Evolutionary conservation across 2,329 filamentous ascomycete species (phyloP).

Genomic region (Colletotrichum chlorophyti): DNA sequence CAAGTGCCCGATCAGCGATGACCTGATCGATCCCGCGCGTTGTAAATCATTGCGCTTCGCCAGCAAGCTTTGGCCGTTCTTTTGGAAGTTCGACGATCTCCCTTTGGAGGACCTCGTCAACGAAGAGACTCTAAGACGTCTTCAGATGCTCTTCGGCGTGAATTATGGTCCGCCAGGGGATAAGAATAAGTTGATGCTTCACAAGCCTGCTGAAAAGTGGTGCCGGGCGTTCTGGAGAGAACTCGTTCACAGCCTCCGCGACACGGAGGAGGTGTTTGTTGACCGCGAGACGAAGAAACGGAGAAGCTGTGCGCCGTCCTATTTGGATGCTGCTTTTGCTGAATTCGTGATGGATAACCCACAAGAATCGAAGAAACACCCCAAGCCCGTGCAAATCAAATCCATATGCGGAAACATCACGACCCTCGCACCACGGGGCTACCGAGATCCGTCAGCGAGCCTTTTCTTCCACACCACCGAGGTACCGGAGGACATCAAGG

Average conservation of each 20-base stretch:
- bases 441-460: neutral
- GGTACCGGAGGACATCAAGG: too few species aligned
- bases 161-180: neutral
- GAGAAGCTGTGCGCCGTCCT: neutral
- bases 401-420: neutral
- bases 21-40: neutral
- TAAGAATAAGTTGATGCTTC: neutral
- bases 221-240: neutral
- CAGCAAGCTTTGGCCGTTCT: neutral
- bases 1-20: neutral
- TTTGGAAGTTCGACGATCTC: neutral
- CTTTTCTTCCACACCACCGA: neutral
- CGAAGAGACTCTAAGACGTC: neutral
- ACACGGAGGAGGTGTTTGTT: neutral
- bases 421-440: neutral
- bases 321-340: too few species aligned
- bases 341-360: too few species aligned
- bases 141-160: slow-evolving; percentile 10
- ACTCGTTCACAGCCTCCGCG: neutral
- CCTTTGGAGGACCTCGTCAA: slow-evolving; percentile 3
- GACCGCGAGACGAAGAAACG: neutral
- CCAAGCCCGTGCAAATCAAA: too few species aligned
- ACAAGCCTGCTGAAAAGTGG: neutral
- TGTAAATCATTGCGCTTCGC: neutral
- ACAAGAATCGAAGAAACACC: too few species aligned